These are phyloP conservation scores for Glutinoglossum americanum DNA, from an alignment of 495 filamentous ascomycete species.

Conservation along the genomic window DNA sequence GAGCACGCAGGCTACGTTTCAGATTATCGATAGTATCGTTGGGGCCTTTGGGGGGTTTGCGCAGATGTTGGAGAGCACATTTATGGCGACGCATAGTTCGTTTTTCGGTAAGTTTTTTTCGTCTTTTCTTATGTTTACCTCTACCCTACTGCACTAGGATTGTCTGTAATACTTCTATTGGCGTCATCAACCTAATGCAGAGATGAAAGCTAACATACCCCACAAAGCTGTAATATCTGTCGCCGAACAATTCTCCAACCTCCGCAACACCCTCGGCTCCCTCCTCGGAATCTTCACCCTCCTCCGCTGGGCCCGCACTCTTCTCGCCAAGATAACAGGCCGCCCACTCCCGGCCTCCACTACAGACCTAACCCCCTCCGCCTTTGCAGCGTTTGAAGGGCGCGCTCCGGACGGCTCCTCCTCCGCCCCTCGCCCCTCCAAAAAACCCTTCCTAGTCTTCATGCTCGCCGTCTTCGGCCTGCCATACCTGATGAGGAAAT, in stretches of 20 bases:
- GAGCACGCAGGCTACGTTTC: conserved; percentile 92
- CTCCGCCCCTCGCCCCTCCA: conserved; percentile 48
- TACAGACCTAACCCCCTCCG: conserved; percentile 63
- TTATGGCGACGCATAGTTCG: conserved; percentile 98
- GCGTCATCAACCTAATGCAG: too few relatives aligned
- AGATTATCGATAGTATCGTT: conserved; percentile 97
- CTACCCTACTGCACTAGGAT: too few relatives aligned
- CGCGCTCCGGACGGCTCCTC: conserved; percentile 17
- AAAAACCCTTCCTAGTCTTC: conserved; percentile 94
- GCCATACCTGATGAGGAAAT: conserved; percentile 86
- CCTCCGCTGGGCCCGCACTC: conserved; percentile 77
- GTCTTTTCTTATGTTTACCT: conserved; percentile 2
- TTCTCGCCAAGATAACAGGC: conserved; percentile 86
- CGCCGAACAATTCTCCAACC: conserved; percentile 85
- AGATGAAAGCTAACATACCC: conserved; percentile 2
- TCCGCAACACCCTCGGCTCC: conserved; percentile 86
- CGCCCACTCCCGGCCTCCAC: conserved; percentile 74
- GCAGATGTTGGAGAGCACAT: conserved; percentile 98
- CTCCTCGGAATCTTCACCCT: conserved; percentile 89
- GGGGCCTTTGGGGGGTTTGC: conserved; percentile 95
- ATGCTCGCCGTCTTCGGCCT: conserved; percentile 81
- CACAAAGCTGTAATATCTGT: conserved; percentile 83
- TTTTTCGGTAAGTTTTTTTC: conserved; percentile 63
- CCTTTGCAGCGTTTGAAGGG: conserved; percentile 79
- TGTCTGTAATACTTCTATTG: too few relatives aligned